Base-by-base conservation (phyloP, 1,139 yeast genomes). In the Suhomyces maxii region DNA sequence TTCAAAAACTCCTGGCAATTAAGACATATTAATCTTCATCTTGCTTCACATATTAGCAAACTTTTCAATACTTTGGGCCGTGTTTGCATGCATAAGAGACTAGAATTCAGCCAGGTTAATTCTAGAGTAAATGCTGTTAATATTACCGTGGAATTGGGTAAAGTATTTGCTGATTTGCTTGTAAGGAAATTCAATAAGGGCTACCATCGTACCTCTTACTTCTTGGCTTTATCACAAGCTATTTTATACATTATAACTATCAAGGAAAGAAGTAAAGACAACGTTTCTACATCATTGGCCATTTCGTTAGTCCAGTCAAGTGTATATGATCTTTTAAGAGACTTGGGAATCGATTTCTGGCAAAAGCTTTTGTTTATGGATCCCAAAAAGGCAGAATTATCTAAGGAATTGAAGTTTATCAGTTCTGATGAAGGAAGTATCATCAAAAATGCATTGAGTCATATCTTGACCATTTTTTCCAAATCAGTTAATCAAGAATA, bases 1-100 rank as follows among this genome's bases (percentile, higher is more conserved):
- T 82, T 71, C 64, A 86, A 85, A 54, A 86, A 86, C 54, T 66
- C 85, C 0, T 63, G 80, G 2, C 83, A 83, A 52, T 59, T 83
- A 18, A 73, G 89, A 46, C 71, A 72, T 48, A 68, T 83, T 37
- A 64, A 73, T 39, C 73, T 77, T 46, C 73, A 79, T 40, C 63
- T 82, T 30, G 85, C 80, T 50, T 74, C 80, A 6, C 74, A 79
- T 54, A 64, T 79, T 3, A 64, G 79, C 6, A 68, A 69, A 40
- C 53, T 75, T 5, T 69, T 77, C 40, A 62, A 69, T 23, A 61
- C 76, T 12, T 51, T 78, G 11, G 73, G 75, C 1, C 64, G 77
- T 32, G 64, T 78, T 10, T 64, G 71, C 37, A 66, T 73, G 67
- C 77, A 73, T 44, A 72, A 73, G 48, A 65, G 79, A 41, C 79